Percentiles rank a stretch among this genome's conserved stretches.
Conservation (phyloP, 352 stramenopile genomes). For the Pythium brachiatum region DNA sequence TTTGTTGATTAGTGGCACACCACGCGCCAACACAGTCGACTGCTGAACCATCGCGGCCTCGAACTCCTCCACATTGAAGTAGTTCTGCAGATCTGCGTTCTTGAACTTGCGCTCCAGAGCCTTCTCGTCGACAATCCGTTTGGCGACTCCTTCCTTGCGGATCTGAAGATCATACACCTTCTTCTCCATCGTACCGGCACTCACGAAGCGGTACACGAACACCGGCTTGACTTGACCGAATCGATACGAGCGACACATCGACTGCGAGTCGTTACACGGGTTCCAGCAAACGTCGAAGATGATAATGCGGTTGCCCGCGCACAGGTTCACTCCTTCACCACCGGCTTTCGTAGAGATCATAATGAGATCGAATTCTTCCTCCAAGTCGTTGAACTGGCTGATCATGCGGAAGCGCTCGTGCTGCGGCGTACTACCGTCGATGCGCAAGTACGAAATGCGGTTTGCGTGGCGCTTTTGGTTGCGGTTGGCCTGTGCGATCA, state of each 20-base stretch:
- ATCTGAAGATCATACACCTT: conserved; percentile 91
- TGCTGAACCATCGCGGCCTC: conserved; percentile 61
- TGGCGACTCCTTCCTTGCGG: conserved; percentile 86
- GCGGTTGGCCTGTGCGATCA: conserved; percentile 68
- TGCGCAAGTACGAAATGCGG: conserved; percentile 67
- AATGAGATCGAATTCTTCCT: conserved; percentile 81
- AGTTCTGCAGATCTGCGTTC: conserved; percentile 76
- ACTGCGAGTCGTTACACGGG: conserved; percentile 89
- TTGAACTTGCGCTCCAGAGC: conserved; percentile 84
- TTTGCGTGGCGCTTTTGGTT: conserved; percentile 41
- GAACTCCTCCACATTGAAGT: conserved; percentile 83
- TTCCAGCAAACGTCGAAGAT: conserved; percentile 94
- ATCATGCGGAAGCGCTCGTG: conserved; percentile 82
- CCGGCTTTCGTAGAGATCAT: conserved; percentile 88
- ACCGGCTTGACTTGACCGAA: conserved; percentile 91
- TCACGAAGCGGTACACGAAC: conserved; percentile 92
- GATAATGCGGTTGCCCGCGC: conserved; percentile 86
- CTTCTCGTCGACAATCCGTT: conserved; percentile 88
- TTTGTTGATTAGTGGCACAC: not conserved
- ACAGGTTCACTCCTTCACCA: conserved; percentile 88
- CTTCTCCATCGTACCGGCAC: conserved; percentile 91
- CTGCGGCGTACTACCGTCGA: conserved; percentile 79
- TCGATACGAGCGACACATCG: conserved; percentile 92
- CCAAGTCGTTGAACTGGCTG: conserved; percentile 74
- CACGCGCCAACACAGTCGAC: conserved; percentile 15